Percentiles rank a stretch among this genome's conserved stretches.
Conservation (phyloP, 148 eudicot species). For the Dianthus caryophyllus region DNA sequence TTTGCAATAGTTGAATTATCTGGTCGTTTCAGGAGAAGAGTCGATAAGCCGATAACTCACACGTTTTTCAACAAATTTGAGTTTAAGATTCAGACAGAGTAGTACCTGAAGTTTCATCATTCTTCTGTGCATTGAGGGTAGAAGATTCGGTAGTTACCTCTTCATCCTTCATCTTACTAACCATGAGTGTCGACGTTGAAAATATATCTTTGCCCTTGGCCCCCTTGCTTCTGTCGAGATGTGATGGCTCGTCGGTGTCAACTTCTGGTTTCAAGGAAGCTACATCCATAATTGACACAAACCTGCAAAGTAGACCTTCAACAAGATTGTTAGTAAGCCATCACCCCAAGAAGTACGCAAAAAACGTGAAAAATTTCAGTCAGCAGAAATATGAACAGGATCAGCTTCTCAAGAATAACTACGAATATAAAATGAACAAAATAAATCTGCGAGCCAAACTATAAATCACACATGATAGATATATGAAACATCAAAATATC, state of each 20-base stretch:
- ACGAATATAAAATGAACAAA: neutral
- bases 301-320: slow-evolving; percentile 40
- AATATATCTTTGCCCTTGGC: slow-evolving; percentile 47
- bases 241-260: slow-evolving; percentile 36
- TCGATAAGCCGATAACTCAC: slow-evolving; percentile 20
- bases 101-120: slow-evolving; percentile 26
- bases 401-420: neutral
- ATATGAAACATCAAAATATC: neutral
- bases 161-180: slow-evolving; percentile 44
- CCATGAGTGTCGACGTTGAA: slow-evolving; percentile 79
- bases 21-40: slow-evolving; percentile 10
- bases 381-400: neutral
- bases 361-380: neutral
- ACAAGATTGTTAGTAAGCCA: slow-evolving; percentile 7
- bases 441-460: neutral
- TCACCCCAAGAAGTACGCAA: neutral
- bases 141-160: slow-evolving; percentile 31
- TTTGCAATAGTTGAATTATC: slow-evolving; percentile 26
- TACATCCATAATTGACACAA: slow-evolving; percentile 84
- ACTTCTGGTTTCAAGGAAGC: slow-evolving; percentile 79
- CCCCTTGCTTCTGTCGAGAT: slow-evolving; percentile 25
- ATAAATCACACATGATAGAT: neutral
- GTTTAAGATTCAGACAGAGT: slow-evolving; percentile 21
- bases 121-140: slow-evolving; percentile 25
- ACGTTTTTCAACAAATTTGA: slow-evolving; percentile 17